phyloP scores from a whole-genome alignment of 768 basidiomycete genomes.

The Piloderma croceum region DNA sequence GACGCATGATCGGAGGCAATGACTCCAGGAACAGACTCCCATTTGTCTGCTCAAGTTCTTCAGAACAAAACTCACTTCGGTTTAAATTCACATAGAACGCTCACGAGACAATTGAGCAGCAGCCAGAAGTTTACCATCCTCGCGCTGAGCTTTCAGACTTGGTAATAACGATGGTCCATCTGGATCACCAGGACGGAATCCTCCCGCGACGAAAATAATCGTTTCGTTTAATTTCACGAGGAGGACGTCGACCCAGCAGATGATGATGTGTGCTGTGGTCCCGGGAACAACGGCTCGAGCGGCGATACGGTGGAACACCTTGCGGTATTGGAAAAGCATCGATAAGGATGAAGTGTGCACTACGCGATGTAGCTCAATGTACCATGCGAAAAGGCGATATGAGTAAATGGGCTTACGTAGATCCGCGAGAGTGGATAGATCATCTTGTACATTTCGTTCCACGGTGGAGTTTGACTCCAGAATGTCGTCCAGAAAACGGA shows the following conservation, averaged over 20 bases:
- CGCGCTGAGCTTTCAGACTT: conserved; percentile 35
- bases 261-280: conserved; percentile 27
- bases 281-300: conserved; percentile 22
- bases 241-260: conserved; percentile 64
- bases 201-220: conserved; percentile 25
- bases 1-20: conserved; percentile 49
- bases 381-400: too few relatives aligned
- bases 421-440: conserved; percentile 5
- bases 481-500: conserved; percentile 25
- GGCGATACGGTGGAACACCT: conserved; percentile 41
- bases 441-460: conserved; percentile 3
- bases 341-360: conserved; percentile 28
- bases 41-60: conserved; percentile 39
- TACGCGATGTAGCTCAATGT: too few relatives aligned
- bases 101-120: conserved; percentile 67
- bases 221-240: conserved; percentile 47
- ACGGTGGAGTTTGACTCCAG: conserved; percentile 7
- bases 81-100: not conserved
- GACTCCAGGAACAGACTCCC: conserved; percentile 40
- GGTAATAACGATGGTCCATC: conserved; percentile 14
- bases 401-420: conserved; percentile 16
- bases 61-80: conserved; percentile 10
- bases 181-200: conserved; percentile 8
- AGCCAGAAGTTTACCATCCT: conserved; percentile 50
- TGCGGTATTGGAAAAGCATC: conserved; percentile 48